Base-by-base conservation (phyloP, 176 grass and related monocot genomes). In the Avena atlantica region DNA sequence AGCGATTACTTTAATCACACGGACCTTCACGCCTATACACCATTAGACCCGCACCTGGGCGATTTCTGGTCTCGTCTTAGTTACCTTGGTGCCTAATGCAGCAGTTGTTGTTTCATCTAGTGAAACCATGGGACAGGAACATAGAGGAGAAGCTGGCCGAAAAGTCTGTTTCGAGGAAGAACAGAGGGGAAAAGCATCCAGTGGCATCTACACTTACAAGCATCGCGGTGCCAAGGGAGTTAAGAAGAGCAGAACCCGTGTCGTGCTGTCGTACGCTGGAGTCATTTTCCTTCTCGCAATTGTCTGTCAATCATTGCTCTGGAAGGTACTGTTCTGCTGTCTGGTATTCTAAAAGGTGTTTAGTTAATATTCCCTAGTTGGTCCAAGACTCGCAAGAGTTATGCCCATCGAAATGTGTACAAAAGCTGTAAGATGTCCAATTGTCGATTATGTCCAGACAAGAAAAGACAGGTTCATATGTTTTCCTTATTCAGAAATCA, bases 221-320 rank as follows among this genome's bases (percentile, higher is more conserved):
- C 86, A 87, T 87, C 81, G 50, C 68, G 72, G 37, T 23, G 57
- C 61, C 62, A 91, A 63, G 62, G 79, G 74, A 76, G 70, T 92
- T 23, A 96, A 90, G 90, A 96, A 78, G 83, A 90, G 90, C 89
- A 85, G 76, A 88, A 8, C 75, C 6, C 70, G 80, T 10, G 80
- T 90, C 70, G 61, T 91, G 14, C 72, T 96, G 47, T 98, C 85
- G 0, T 96, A 93, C 73, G 49, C 85, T 8, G 80, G 93, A 27
- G 45, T 87, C 8, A 5, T 86, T 69, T 65, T 95, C 52, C 84
- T 93, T 83, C 78, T 94, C 23, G 61, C 56, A 27, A 94, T 34
- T 89, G 44, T 88, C 12, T 88, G 59, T 52, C 85, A 40, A 50
- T 84, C 74, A 34, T 44, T 87, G 53, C 29, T 92, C 79, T 44